These are phyloP conservation scores for Tremellales sp. DNA, from an alignment of 1,284 basidiomycete genomes.

Conservation along the genomic window DNA sequence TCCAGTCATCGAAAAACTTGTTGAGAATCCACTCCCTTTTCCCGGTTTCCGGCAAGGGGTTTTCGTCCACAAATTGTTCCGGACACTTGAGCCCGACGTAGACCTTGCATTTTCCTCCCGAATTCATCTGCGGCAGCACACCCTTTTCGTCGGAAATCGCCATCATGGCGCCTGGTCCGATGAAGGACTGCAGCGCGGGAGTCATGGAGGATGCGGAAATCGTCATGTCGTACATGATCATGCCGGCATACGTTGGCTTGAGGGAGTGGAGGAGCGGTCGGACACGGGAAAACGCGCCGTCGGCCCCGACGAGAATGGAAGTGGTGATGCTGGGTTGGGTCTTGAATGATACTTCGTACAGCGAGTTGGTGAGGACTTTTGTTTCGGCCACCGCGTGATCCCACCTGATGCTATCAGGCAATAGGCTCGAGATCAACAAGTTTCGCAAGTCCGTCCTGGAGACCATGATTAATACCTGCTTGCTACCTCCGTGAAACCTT, in stretches of 20 bases:
- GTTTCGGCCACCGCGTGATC: slow-evolving; percentile 21
- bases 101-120: slow-evolving; percentile 39
- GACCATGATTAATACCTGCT: neutral
- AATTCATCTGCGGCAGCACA: slow-evolving; percentile 45
- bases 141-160: slow-evolving; percentile 31
- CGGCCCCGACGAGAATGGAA: slow-evolving; percentile 51
- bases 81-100: slow-evolving; percentile 36
- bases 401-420: slow-evolving; percentile 33
- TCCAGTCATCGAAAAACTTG: slow-evolving; percentile 33
- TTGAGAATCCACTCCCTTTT: slow-evolving; percentile 19
- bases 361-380: slow-evolving; percentile 4
- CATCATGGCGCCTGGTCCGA: slow-evolving; percentile 42
- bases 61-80: slow-evolving; percentile 27
- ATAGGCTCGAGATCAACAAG: slow-evolving; percentile 31
- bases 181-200: slow-evolving; percentile 30
- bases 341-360: slow-evolving; percentile 5
- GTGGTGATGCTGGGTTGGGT: slow-evolving; percentile 8
- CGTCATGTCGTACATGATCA: slow-evolving; percentile 38
- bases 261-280: slow-evolving; percentile 44
- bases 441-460: slow-evolving; percentile 32
- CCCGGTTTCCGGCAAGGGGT: slow-evolving; percentile 14
- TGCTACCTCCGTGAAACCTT: neutral
- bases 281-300: slow-evolving; percentile 52
- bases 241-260: slow-evolving; percentile 46
- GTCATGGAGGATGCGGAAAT: slow-evolving; percentile 25